phyloP scores from a whole-genome alignment of 768 basidiomycete genomes.

The Kwoniella dejecticola region DNA sequence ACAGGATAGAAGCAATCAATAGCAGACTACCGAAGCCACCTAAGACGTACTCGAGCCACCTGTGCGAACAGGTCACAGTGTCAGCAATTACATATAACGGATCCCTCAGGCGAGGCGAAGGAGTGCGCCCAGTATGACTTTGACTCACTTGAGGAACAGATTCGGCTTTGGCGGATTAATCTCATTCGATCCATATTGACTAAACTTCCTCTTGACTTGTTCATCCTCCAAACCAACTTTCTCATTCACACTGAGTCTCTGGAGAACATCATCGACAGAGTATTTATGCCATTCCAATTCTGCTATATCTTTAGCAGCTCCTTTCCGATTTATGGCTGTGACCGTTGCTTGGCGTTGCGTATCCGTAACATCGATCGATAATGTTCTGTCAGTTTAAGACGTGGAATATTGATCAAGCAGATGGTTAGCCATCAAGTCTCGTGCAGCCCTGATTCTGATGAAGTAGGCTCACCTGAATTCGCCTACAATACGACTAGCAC shows the following conservation, averaged over 20 bases:
- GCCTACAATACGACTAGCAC: constrained; percentile 37
- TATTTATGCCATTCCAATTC: constrained; percentile 62
- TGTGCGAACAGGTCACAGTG: no score
- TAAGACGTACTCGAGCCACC: constrained; percentile 61
- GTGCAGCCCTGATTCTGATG: background rate
- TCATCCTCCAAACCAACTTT: constrained; percentile 61
- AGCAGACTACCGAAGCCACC: constrained; percentile 66
- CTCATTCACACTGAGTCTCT: constrained; percentile 59
- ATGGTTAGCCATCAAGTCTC: background rate
- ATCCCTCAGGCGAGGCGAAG: background rate
- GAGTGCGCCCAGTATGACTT: background rate
- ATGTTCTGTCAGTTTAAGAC: constrained; percentile 57
- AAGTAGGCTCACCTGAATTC: constrained; percentile 45
- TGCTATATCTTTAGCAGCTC: constrained; percentile 51
- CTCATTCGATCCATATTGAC: constrained; percentile 61
- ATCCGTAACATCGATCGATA: constrained; percentile 59
- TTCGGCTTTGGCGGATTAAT: constrained; percentile 61
- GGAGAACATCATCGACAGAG: constrained; percentile 57
- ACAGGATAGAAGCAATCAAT: constrained; percentile 63
- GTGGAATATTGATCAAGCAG: no score
- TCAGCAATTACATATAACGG: no score
- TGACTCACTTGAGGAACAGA: constrained; percentile 58
- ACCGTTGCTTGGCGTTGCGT: constrained; percentile 28
- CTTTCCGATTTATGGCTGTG: constrained; percentile 17
- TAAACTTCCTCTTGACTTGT: constrained; percentile 61